Evolutionary conservation across 2,329 filamentous ascomycete species (phyloP), one percentile per base, ranked within the genome.

Genomic region (Endocalyx cinctus): DNA sequence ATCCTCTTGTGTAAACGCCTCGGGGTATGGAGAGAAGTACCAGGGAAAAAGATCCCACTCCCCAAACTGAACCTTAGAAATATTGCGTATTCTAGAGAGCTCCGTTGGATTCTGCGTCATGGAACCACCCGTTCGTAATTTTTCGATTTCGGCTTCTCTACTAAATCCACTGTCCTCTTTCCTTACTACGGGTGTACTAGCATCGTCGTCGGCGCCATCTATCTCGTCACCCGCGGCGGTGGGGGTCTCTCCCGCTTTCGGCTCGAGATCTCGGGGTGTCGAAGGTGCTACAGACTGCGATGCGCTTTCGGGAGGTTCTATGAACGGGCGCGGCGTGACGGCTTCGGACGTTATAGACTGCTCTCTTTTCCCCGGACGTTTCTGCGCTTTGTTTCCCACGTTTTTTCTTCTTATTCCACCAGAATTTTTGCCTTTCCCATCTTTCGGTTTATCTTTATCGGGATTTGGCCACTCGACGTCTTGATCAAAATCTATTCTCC

Each of bases 81-180:
- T 80, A 56, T 98, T 98, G 52, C 92, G 83, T 35, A 98, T 94
- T 33, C 94, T 84, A 16, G 90, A 90, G 41, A 98, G 88, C 56
- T 98, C 94, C 10, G 90, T 88, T 37, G 94, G 92, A 46, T 97
- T 97, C 57, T 98, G 94, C 10, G 94, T 98, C 92, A 98, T 97
- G 41, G 88, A 96, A 19, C 92, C 94, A 16, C 87, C 86, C 4
- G 88, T 95, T 25, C 92, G 81, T 8, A 98, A 72, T 57, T 96
- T 95, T 58, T 98, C 92, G 37, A 97, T 96, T 59, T 98, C 92
- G 45, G 94, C 86, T 58, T 94, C 86, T 31, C 84, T 77, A 43
- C 83, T 82, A 54, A 86, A 90, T 5, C 72, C 69, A 10, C 66
- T 63, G 41, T 61, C 70, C 52, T 74, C 65, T 34, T 62, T 66